Percentiles rank a stretch among this genome's conserved stretches.
Evolutionary conservation across 2,329 filamentous ascomycete genomes (phyloP).

Genomic region (Neofusicoccum kwambonambiense): DNA sequence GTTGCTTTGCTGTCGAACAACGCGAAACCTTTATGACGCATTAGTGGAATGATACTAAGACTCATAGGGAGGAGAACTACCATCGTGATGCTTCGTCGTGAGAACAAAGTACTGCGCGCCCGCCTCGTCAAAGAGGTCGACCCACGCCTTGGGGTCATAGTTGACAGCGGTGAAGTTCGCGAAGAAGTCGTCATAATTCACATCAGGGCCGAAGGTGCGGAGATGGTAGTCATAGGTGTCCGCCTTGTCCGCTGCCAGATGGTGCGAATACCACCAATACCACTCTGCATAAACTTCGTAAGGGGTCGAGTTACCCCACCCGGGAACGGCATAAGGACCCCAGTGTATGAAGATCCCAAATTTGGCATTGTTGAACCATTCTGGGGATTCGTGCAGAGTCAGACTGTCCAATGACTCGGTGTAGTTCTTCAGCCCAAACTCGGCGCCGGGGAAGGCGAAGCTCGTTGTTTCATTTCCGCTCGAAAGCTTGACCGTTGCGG

Average conservation of each 20-base stretch:
- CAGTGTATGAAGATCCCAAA: slow-evolving; percentile 63
- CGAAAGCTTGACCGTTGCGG: slow-evolving; percentile 35
- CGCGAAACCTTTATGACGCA: slow-evolving; percentile 34
- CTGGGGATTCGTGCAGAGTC: slow-evolving; percentile 47
- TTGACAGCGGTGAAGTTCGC: slow-evolving; percentile 51
- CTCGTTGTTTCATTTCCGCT: neutral
- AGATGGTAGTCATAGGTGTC: slow-evolving; percentile 53
- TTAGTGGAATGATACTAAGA: too few species aligned
- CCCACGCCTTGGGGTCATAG: slow-evolving; percentile 55
- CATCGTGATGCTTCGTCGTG: slow-evolving; percentile 34
- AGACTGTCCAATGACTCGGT: slow-evolving; percentile 28
- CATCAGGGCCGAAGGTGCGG: slow-evolving; percentile 50
- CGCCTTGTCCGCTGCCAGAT: slow-evolving; percentile 41
- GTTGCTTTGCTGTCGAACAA: slow-evolving; percentile 45
- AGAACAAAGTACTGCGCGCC: slow-evolving; percentile 51
- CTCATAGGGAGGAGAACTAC: slow-evolving; percentile 20
- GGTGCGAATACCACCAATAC: slow-evolving; percentile 45
- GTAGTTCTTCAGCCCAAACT: slow-evolving; percentile 19
- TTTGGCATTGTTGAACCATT: slow-evolving; percentile 57
- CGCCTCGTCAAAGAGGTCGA: slow-evolving; percentile 53
- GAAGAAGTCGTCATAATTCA: slow-evolving; percentile 58
- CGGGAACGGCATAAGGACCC: slow-evolving; percentile 57
- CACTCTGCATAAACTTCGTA: slow-evolving; percentile 45
- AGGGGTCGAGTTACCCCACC: slow-evolving; percentile 49
- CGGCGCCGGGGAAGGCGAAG: slow-evolving; percentile 9